Evolutionary conservation across 164 flowering plant species (phyloP), one percentile per base, ranked within the genome.

Genomic region (Magnolia officinalis): DNA sequence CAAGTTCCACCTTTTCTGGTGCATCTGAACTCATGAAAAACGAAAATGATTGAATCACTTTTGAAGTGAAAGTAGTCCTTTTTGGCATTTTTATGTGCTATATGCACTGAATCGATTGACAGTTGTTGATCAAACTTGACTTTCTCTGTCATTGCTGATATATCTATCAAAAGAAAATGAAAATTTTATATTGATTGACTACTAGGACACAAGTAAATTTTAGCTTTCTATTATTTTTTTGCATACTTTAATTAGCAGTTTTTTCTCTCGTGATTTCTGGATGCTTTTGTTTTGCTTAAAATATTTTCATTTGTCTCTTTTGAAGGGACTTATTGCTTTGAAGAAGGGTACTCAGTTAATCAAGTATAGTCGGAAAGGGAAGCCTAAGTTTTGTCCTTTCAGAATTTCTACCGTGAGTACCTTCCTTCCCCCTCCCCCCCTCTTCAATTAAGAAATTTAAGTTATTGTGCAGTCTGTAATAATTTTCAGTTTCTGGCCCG

Each of bases 311-410:
- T 72, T 52, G 16, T n/a, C 7, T 21, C 37, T 69, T 81, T 67
- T 87, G 85, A 80, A 94, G 98, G 96, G 91, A 85, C 84, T 95
- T 61, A 45, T 86, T 79, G 80, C 90, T 79, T 93, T 95, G 90
- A 95, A 95, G 82, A 95, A 91, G 80, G 98, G 98, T 21, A 84
- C 95, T 69, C 97, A 92, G 78, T 78, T 95, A 72, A 79, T 93
- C 85, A 95, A 95, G 90, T 92, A 93, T 71, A 87, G 97, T 79
- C 85, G 98, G 77, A 87, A 95, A 86, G 97, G 97, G 76, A 95
- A 91, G 86, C 98, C 98, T 19, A 95, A 93, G 81, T 83, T 93
- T 80, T 84, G 94, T 72, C 85, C 91, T 20, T 95, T 95, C 87
- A 88, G 97, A 86, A 74, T 92, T 74, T 93, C 98, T 81, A 55